Evolutionary conservation across 2,329 filamentous ascomycete genomes (phyloP).

Genomic region (Ceratocystiopsis sp.): DNA sequence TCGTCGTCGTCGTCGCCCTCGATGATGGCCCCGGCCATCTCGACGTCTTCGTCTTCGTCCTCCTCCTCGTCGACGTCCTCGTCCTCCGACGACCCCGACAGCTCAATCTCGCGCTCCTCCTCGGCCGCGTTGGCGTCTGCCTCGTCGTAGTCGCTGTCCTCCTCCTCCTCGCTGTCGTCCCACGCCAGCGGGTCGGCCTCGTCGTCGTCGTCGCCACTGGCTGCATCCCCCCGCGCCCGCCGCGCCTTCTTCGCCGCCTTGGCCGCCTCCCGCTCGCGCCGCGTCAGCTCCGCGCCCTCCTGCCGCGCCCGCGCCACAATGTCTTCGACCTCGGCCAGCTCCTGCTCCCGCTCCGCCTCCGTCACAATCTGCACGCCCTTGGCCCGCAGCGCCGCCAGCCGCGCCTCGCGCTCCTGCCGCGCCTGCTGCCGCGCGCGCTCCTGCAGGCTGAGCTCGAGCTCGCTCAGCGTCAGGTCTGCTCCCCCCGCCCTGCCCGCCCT

Average conservation of each 20-base stretch:
- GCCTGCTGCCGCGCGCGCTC: slow-evolving; percentile 67
- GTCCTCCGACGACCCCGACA: slow-evolving; percentile 8
- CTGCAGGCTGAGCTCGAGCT: slow-evolving; percentile 37
- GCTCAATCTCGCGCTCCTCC: slow-evolving; percentile 8
- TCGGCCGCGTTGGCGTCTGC: slow-evolving; percentile 12
- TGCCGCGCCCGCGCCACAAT: slow-evolving; percentile 69
- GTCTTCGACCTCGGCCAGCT: slow-evolving; percentile 73
- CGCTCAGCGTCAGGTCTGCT: slow-evolving; percentile 27
- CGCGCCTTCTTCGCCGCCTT: slow-evolving; percentile 42
- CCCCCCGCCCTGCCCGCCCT: no score
- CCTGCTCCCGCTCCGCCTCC: slow-evolving; percentile 67
- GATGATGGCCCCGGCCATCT: slow-evolving; percentile 11
- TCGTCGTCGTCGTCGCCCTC: slow-evolving; percentile 13
- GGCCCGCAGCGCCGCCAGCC: slow-evolving; percentile 57
- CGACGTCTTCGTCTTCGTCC: slow-evolving; percentile 11
- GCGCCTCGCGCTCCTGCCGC: slow-evolving; percentile 56
- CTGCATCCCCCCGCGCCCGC: slow-evolving; percentile 23
- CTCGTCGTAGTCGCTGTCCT: slow-evolving; percentile 2
- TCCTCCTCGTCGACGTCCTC: slow-evolving; percentile 6
- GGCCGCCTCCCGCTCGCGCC: slow-evolving; percentile 55
- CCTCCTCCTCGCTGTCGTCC: slow-evolving; percentile 25
- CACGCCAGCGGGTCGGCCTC: slow-evolving; percentile 16
- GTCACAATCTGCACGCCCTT: slow-evolving; percentile 73
- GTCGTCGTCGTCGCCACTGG: slow-evolving; percentile 34
- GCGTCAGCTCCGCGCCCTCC: slow-evolving; percentile 64